phyloP scores from a whole-genome alignment of 768 basidiomycete genomes.

The Lentinula detonsa region DNA sequence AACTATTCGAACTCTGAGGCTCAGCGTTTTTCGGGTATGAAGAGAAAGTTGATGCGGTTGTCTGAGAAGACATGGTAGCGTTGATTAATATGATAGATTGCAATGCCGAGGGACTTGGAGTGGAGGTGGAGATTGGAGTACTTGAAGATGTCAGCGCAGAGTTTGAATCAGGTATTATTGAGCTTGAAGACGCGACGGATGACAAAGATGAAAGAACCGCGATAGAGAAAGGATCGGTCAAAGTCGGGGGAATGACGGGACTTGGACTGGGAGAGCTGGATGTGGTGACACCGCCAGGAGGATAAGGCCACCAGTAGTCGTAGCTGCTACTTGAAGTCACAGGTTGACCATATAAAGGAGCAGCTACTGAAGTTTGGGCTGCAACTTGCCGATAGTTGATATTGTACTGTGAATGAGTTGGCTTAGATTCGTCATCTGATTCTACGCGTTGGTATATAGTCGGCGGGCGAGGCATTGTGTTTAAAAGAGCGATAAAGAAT shows the following conservation, averaged over 20 bases:
- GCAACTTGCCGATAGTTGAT: slow-evolving; percentile 5
- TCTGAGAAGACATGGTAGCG: slow-evolving; percentile 16
- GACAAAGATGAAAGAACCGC: not conserved
- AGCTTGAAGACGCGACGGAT: slow-evolving; percentile 4
- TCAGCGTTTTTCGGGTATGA: slow-evolving; percentile 6
- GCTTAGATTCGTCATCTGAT: not conserved
- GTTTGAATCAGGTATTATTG: not conserved
- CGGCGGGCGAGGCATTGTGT: not conserved
- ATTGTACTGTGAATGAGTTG: not conserved
- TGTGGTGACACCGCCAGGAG: slow-evolving; percentile 19
- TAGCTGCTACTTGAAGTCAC: slow-evolving; percentile 2
- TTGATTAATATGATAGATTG: slow-evolving; percentile 26
- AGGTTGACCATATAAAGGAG: not conserved
- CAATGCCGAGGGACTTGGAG: slow-evolving; percentile 2
- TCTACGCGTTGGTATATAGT: not conserved
- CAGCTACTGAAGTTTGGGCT: not conserved
- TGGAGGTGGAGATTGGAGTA: slow-evolving; percentile 10
- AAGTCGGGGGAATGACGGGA: not conserved
- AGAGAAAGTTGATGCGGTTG: not conserved
- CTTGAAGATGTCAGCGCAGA: slow-evolving; percentile 1
- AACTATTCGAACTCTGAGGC: not conserved
- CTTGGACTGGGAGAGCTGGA: not conserved
- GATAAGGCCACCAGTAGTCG: slow-evolving; percentile 31
- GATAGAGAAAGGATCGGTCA: not conserved
- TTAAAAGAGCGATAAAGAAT: not conserved